These are phyloP conservation scores for Austroboletus novae-zelandiae DNA, from an alignment of 1,284 basidiomycete species.

Conservation along the genomic window DNA sequence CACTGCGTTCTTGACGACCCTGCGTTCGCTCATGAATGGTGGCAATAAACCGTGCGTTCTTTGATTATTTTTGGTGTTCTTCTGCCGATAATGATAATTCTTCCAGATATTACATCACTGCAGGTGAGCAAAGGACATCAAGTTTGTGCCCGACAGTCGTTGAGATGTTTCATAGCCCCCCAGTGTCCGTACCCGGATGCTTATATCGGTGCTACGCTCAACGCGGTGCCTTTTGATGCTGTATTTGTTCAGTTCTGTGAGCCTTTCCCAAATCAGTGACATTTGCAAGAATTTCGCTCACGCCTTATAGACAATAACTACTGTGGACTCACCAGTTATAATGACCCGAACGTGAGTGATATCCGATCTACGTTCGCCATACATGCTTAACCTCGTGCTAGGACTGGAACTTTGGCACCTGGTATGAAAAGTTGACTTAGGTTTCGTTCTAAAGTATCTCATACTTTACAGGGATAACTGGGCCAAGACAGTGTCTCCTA, in stretches of 20 bases:
- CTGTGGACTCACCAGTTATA: slow-evolving; percentile 48
- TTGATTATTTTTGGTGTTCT: neutral
- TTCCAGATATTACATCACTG: slow-evolving; percentile 54
- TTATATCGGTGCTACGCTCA: slow-evolving; percentile 52
- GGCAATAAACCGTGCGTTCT: slow-evolving; percentile 48
- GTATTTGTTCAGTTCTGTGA: slow-evolving; percentile 61
- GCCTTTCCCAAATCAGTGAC: slow-evolving; percentile 7
- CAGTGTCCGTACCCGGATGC: slow-evolving; percentile 68
- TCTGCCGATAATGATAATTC: slow-evolving; percentile 1
- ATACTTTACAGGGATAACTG: slow-evolving; percentile 52
- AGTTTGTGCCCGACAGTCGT: neutral
- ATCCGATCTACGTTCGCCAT: neutral
- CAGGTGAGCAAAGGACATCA: slow-evolving; percentile 30
- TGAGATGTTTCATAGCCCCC: slow-evolving; percentile 39
- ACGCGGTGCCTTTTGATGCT: slow-evolving; percentile 57
- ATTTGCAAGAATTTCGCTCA: neutral
- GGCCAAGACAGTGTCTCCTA: slow-evolving; percentile 59
- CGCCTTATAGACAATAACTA: slow-evolving; percentile 51
- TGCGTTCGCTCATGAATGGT: slow-evolving; percentile 46
- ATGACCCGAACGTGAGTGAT: slow-evolving; percentile 41
- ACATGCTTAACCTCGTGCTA: slow-evolving; percentile 15
- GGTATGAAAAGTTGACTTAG: slow-evolving; percentile 33
- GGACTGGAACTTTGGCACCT: slow-evolving; percentile 54
- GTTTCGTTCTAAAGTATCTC: neutral
- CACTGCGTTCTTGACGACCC: slow-evolving; percentile 52